phyloP scores from a whole-genome alignment of 1,284 basidiomycete species.

The Trametes hirsuta region DNA sequence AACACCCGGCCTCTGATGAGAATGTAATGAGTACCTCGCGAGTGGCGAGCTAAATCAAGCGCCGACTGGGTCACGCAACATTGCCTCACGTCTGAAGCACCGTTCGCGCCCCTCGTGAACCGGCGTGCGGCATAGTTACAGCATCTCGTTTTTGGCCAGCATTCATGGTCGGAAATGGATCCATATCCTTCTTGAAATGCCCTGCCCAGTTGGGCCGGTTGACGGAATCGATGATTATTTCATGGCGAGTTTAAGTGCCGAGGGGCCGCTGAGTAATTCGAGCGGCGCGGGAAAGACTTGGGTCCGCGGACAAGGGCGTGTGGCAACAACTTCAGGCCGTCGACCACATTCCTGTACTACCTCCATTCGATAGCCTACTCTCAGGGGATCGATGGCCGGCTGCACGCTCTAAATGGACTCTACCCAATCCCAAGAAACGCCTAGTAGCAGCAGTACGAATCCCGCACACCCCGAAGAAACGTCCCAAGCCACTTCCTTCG shows the following conservation, averaged over 20 bases:
- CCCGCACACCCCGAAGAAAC: constrained; percentile 33
- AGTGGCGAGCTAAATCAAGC: too few relatives aligned
- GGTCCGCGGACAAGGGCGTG: constrained; percentile 24
- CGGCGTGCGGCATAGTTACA: too few relatives aligned
- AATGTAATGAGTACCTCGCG: too few relatives aligned
- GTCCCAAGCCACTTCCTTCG: constrained; percentile 35
- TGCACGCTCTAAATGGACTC: constrained; percentile 85
- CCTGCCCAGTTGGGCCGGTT: background rate
- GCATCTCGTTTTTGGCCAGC: too few relatives aligned
- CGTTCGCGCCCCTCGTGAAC: too few relatives aligned
- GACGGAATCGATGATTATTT: background rate
- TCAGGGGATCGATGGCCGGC: constrained; percentile 75
- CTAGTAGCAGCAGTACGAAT: constrained; percentile 56
- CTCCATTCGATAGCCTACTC: constrained; percentile 33
- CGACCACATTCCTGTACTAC: constrained; percentile 23
- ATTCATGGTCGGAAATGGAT: too few relatives aligned
- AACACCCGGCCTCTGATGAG: too few relatives aligned
- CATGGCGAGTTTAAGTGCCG: background rate
- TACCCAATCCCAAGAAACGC: constrained; percentile 70
- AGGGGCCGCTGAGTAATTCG: constrained; percentile 22
- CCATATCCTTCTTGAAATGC: too few relatives aligned
- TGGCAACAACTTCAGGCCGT: constrained; percentile 14
- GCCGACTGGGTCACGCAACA: too few relatives aligned
- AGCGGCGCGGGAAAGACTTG: constrained; percentile 18
- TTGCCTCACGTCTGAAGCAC: too few relatives aligned